Evolutionary conservation across 768 basidiomycete species (phyloP), one percentile per base, ranked within the genome.

Genomic region (Lactarius vividus): DNA sequence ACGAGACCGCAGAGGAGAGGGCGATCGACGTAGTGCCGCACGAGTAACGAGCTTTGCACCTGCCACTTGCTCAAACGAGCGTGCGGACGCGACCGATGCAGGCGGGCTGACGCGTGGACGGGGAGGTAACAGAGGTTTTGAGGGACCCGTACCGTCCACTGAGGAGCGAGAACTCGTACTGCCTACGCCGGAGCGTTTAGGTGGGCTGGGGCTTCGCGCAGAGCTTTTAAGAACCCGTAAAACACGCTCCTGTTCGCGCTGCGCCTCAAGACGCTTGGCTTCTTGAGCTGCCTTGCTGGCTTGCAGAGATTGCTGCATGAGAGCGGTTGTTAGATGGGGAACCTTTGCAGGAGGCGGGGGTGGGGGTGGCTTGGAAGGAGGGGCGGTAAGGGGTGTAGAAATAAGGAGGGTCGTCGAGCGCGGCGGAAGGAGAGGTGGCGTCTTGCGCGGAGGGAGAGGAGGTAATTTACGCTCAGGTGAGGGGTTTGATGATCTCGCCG

Each of bases 301-400:
- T 60, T 88, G 85, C 0, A 93, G 77, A 26, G 85, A 86, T 74
- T 92, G 89, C 65, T 83, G 83, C 77, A 90, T 90, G n/a, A 90
- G 76, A 0, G 82, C 80, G 13, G 85, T 88, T 28, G 85, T 85
- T 33, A 84, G 75, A 61, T 89, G 87, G 63, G 77, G 66, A 68
- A 72, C 59, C 23, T 71, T 71, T 8, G 73, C 63, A 2, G 70
- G 62, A n/a, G 62, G 67, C 40, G 62, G 70, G 4, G 70, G 73
- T 46, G 66, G 66, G 42, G 66, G 72, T 40, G 61, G 35, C 33
- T 67, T 69, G n/a, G 70, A 61, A 46, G 68, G 60, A n/a, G 69
- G 31, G 16, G 61, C n/a, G 33, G 54, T 31, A 44, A 33, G 29
- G 18, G 49, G 54, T 53, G 62, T 46, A 23, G 73, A 59, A 44